Evolutionary conservation across 192 early-diverging fungal genomes (phyloP).

Genomic region (Backusella tuberculispora): DNA sequence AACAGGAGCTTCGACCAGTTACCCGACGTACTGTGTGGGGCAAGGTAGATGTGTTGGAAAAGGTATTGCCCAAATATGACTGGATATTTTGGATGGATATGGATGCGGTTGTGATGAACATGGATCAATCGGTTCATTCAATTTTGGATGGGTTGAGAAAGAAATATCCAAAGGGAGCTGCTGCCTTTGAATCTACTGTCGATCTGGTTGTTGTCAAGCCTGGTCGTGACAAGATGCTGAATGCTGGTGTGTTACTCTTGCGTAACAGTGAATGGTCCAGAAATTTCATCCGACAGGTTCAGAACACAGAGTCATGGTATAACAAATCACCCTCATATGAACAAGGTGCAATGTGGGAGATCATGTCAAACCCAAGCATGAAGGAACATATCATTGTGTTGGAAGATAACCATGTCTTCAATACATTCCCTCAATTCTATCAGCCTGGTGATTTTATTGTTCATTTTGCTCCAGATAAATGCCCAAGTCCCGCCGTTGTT

Average conservation of each 20-base stretch:
- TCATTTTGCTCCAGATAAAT: slow-evolving; percentile 61
- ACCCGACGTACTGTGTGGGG: slow-evolving; percentile 60
- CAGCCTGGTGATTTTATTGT: slow-evolving; percentile 54
- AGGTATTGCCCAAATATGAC: slow-evolving; percentile 59
- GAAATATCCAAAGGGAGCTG: slow-evolving; percentile 23
- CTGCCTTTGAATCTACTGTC: slow-evolving; percentile 40
- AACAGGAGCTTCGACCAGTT: slow-evolving; percentile 44
- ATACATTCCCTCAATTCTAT: slow-evolving; percentile 58
- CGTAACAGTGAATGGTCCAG: slow-evolving; percentile 59
- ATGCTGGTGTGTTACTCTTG: slow-evolving; percentile 63
- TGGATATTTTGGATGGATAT: slow-evolving; percentile 70
- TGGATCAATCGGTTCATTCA: slow-evolving; percentile 42
- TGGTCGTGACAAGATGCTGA: slow-evolving; percentile 52
- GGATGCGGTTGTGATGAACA: slow-evolving; percentile 59
- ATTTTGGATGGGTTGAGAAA: slow-evolving; percentile 47
- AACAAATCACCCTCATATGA: slow-evolving; percentile 45
- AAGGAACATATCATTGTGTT: slow-evolving; percentile 42
- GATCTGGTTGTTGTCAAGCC: slow-evolving; percentile 56
- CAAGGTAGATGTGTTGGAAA: slow-evolving; percentile 59
- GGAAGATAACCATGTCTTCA: slow-evolving; percentile 62
- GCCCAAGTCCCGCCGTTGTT: slow-evolving; percentile 53
- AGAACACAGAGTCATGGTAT: slow-evolving; percentile 46
- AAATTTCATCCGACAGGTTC: slow-evolving; percentile 50
- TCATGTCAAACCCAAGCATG: slow-evolving; percentile 47
- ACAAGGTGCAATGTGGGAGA: slow-evolving; percentile 62